Evolutionary conservation across 1,139 yeast species (phyloP), one percentile per base, ranked within the genome.

Genomic region (Meyerozyma carpophila): DNA sequence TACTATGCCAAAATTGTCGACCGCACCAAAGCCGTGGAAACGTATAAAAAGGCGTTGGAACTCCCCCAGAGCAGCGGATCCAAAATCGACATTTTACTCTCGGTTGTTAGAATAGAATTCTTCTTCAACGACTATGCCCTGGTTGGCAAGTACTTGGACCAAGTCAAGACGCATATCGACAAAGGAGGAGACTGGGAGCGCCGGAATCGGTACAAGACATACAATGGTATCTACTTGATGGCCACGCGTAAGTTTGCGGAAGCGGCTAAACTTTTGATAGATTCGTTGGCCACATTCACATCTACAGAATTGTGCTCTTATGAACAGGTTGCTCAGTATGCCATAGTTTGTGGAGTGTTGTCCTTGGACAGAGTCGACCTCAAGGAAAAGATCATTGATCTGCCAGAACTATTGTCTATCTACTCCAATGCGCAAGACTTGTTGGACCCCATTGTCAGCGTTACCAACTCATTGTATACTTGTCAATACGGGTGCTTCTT

Each of bases 171-270:
- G 37, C 71, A 88, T 59, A 89, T 93, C 57, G 98, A 93, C 57
- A 85, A 89, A 58, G 98, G 98, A 43, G 98, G 98, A 47, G 99
- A 93, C 63, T 93, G 99, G 98, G 98, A 94, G 67, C 87, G 98
- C 64, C 82, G 96, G 59, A 93, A 94, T 68, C 75, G 96, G 55
- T 89, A 80, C 72, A 93, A 94, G 69, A 89, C 98, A 7, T 94
- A 93, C 66, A 69, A 79, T 50, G 98, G 98, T 20, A 76, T 93
- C 44, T 88, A 88, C 62, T 72, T 81, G 42, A 69, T 93, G 75
- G 86, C 96, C 13, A 83, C 93, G 25, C 81, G 99, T 57, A 82
- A 89, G 57, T 94, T 94, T 58, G 70, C 70, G 28, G 95, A 88
- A 54, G 96, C 95, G 1, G 81, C 97, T 3, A 79, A 80, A 47